These are phyloP conservation scores for Ochetophila trinervis DNA, from an alignment of 306 rosid species.

Conservation along the genomic window DNA sequence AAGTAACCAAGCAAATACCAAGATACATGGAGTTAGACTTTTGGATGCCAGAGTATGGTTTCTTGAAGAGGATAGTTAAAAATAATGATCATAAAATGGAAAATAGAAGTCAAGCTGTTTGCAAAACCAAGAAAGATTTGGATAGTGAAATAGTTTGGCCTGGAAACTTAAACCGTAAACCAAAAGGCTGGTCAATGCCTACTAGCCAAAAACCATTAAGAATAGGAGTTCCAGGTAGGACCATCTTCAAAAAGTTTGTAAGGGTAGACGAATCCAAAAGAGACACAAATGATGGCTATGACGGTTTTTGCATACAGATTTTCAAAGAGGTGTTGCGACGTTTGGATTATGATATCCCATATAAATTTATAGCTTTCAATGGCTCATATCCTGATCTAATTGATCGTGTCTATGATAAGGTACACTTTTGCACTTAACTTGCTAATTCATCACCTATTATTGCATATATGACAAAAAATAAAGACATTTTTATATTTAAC, in stretches of 20 bases:
- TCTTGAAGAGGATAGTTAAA: conserved; percentile 15
- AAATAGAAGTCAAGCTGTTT: neutral
- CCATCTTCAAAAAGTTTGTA: conserved; percentile 57
- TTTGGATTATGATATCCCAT: conserved; percentile 49
- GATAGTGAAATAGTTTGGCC: conserved; percentile 59
- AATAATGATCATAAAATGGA: neutral
- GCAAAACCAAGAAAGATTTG: conserved; percentile 21
- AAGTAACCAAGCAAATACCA: conserved; percentile 3
- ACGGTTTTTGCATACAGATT: conserved; percentile 58
- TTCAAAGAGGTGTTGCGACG: conserved; percentile 23
- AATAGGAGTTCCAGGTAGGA: conserved; percentile 64
- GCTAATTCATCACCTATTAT: too few species aligned
- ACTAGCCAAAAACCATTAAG: conserved; percentile 38
- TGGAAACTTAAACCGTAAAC: conserved; percentile 36
- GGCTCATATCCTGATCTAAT: conserved; percentile 45
- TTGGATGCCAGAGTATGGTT: conserved; percentile 46
- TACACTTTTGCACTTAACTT: neutral
- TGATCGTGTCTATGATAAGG: conserved; percentile 51
- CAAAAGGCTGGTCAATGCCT: conserved; percentile 71
- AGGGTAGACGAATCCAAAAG: conserved; percentile 33
- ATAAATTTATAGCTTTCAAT: conserved; percentile 26
- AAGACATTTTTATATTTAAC: neutral
- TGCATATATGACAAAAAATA: neutral
- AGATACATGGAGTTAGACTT: conserved; percentile 42
- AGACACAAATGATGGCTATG: conserved; percentile 13